Evolutionary conservation across 208 protist species (phyloP), one percentile per base, ranked within the genome.

Genomic region (Spongospora subterranea): DNA sequence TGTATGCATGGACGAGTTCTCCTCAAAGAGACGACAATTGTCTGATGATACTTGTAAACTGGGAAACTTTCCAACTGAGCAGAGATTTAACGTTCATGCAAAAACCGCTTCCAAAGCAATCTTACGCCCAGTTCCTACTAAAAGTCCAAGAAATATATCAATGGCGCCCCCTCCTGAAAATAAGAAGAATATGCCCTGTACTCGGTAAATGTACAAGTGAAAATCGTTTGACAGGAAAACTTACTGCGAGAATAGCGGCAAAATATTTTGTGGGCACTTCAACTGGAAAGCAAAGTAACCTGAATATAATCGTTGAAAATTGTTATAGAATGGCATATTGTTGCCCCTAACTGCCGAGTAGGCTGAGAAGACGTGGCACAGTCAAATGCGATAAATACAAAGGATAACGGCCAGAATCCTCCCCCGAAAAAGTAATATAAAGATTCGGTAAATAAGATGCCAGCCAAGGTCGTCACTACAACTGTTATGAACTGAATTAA

Each of bases 401-500:
- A 82, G 35, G 71, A 6, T 13, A 82, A 43, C 71, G 71, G 71
- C 71, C 71, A 82, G n/a, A 82, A 82, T 13, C 71, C 71, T 6
- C 71, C 71, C 35, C 71, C 71, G 71, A 6, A 20, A 35, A 82
- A 20, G 71, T 40, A 82, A 20, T 40, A 35, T 43, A 82, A 43
- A 20, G 40, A 40, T 82, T 6, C 11, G 71, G n/a, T 40, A 6
- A 82, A n/a, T 6, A 35, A 6, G 40, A 82, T 82, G 17, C 71
- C 71, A 13, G n/a, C 71, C 71, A 82, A 43, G n/a, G 71, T 82
- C n/a, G 35, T 6, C 71, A 82, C 6, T 6, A 82, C 40, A n/a
- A 82, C 71, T n/a, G 71, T 82, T 43, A 82, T n/a, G n/a, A 82
- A 82, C 71, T 82, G 71, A 43, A 82, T 82, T 20, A 82, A 35